Base-by-base conservation (phyloP, 1,284 basidiomycete species). In the Ganoderma lucidum region DNA sequence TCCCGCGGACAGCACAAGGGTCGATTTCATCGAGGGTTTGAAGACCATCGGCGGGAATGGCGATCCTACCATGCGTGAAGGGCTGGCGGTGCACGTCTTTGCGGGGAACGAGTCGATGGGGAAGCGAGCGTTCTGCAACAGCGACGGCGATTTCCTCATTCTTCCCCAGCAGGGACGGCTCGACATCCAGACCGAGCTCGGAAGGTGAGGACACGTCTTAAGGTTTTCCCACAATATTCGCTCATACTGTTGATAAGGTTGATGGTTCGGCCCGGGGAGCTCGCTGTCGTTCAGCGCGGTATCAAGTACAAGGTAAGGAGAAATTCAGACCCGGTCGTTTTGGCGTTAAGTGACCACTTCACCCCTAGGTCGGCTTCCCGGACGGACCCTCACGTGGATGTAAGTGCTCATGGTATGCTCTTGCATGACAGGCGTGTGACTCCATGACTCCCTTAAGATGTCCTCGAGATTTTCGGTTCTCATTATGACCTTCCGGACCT, bases 171-270 rank as follows among this genome's bases (percentile, higher is more conserved):
- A 87, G 74, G 90, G 90, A 12, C 83, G 89, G 35, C 78, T 93
- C 70, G 88, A 91, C 76, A 86, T 93, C 64, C 88, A 89, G 78
- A 92, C 91, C 5, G 91, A 93, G 79, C 86, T 90, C 70, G 91
- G 91, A 67, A 86, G 84, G 86, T 89, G 72, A 74, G 86, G 71
- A 45, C 6, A n/a, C 41, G 10, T 6, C 5, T 4, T 37, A 15
- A 28, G 39, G 19, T 12, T 39, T 6, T 5, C 23, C 15, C 3
- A 23, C 37, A 30, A 62, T 39, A 35, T 4, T 28, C 19, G 39
- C 8, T 35, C 2, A 58, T 15, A 32, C 55, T 19, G 8, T 15
- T 63, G 15, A 4, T 19, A 15, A 76, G 75, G 63, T 19, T 92
- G 65, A 88, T 90, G 86, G 89, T 88, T n/a, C 78, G 86, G 10